phyloP scores from a whole-genome alignment of 2,329 filamentous ascomycete species.

The Aureobasidium lini region DNA sequence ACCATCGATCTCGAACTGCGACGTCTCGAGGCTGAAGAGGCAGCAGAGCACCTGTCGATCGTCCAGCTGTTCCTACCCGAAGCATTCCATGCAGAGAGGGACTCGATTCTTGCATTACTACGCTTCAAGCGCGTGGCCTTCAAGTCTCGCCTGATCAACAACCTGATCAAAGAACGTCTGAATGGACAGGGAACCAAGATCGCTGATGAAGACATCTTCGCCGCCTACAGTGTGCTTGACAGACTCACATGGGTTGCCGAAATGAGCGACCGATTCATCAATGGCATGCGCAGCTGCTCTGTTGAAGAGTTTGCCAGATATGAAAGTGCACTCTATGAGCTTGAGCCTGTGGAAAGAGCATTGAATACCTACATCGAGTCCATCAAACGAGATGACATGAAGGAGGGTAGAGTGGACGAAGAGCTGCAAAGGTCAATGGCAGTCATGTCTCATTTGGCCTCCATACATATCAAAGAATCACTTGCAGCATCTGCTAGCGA shows the following conservation, averaged over 20 bases:
- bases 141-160: constrained; percentile 73
- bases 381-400: constrained; percentile 74
- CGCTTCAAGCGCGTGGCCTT: constrained; percentile 82
- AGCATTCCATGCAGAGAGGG: constrained; percentile 68
- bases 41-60: constrained; percentile 79
- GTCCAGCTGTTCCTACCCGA: constrained; percentile 85
- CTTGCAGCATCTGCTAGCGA: constrained; percentile 70
- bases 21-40: constrained; percentile 81
- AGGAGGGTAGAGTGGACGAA: constrained; percentile 71
- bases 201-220: constrained; percentile 70
- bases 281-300: constrained; percentile 70
- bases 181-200: constrained; percentile 59
- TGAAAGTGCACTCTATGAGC: constrained; percentile 72
- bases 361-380: constrained; percentile 84
- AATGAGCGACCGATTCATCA: constrained; percentile 78
- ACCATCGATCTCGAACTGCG: constrained; percentile 86
- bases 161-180: constrained; percentile 71
- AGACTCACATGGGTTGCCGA: constrained; percentile 76
- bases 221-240: constrained; percentile 73
- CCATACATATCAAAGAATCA: constrained; percentile 65
- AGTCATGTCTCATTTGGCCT: constrained; percentile 76
- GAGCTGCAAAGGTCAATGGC: constrained; percentile 77
- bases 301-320: constrained; percentile 71
- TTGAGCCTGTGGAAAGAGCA: constrained; percentile 84
- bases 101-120: constrained; percentile 81